phyloP scores from a whole-genome alignment of 352 stramenopile species.

The Pythium vanterpoolii region DNA sequence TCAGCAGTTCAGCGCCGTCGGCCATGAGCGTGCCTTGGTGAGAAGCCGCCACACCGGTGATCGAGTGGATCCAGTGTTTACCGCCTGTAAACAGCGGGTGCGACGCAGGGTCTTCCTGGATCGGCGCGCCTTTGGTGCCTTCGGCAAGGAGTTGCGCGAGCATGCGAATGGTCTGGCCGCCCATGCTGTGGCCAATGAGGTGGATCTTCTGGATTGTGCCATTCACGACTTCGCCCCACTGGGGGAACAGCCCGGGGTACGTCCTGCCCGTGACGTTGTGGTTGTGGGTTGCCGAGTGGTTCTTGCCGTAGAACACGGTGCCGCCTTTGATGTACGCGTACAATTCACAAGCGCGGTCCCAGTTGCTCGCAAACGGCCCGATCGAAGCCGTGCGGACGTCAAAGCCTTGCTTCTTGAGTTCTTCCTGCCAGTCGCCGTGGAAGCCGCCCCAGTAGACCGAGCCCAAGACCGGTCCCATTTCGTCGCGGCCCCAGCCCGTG shows the following conservation, averaged over 20 bases:
- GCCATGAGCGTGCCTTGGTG: constrained; percentile 29
- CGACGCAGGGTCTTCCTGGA: constrained; percentile 20
- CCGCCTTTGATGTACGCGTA: constrained; percentile 49
- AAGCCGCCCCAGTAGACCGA: constrained; percentile 35
- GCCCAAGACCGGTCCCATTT: constrained; percentile 26
- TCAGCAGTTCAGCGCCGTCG: constrained; percentile 18
- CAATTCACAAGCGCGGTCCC: constrained; percentile 46
- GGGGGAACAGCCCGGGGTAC: constrained; percentile 32
- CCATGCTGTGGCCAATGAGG: constrained; percentile 41
- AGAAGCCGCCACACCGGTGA: constrained; percentile 26
- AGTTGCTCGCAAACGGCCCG: constrained; percentile 37
- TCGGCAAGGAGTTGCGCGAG: constrained; percentile 37
- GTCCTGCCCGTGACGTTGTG: constrained; percentile 30
- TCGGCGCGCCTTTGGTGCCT: constrained; percentile 26
- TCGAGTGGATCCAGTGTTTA: constrained; percentile 39
- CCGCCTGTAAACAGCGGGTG: constrained; percentile 27
- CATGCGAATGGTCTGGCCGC: constrained; percentile 39
- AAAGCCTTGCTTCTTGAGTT: constrained; percentile 29
- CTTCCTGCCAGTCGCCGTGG: constrained; percentile 29
- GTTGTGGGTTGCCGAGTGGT: constrained; percentile 27
- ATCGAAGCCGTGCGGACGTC: constrained; percentile 29
- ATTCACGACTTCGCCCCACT: constrained; percentile 36
- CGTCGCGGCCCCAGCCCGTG: constrained; percentile 32
- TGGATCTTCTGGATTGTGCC: constrained; percentile 43
- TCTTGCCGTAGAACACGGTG: constrained; percentile 36